These are phyloP conservation scores for Toxicodendron radicans DNA, from an alignment of 345 rosid species.

Conservation along the genomic window DNA sequence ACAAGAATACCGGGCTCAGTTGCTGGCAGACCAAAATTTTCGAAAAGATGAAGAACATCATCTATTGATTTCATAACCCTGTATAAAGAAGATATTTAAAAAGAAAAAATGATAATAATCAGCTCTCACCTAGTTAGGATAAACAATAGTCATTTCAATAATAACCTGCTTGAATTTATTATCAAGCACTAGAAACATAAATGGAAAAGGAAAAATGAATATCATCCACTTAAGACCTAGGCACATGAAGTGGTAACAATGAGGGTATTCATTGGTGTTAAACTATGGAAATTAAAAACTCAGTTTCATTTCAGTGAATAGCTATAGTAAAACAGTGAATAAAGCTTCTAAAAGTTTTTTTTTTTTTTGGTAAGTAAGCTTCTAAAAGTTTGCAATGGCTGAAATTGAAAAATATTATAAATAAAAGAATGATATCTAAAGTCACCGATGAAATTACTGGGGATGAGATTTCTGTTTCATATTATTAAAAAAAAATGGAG, in stretches of 20 bases:
- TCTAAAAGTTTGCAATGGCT: neutral
- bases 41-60: constrained; percentile 65
- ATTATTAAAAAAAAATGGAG: neutral
- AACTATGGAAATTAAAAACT: neutral
- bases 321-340: neutral
- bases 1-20: constrained; percentile 65
- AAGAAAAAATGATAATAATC: neutral
- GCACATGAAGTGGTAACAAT: constrained; percentile 6
- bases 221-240: neutral
- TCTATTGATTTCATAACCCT: constrained; percentile 82
- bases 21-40: constrained; percentile 54
- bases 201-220: neutral
- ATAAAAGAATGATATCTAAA: neutral
- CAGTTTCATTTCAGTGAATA: neutral
- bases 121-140: neutral
- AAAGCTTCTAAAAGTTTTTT: neutral
- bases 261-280: neutral
- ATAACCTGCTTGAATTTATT: neutral
- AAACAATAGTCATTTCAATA: neutral
- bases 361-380: no score
- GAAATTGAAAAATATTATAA: no score
- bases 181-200: no score
- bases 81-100: constrained; percentile 26
- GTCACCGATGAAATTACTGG: neutral
- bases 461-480: no score